Evolutionary conservation across 257 asterid species (phyloP), one percentile per base, ranked within the genome.

Genomic region (Leonotis leonurus): DNA sequence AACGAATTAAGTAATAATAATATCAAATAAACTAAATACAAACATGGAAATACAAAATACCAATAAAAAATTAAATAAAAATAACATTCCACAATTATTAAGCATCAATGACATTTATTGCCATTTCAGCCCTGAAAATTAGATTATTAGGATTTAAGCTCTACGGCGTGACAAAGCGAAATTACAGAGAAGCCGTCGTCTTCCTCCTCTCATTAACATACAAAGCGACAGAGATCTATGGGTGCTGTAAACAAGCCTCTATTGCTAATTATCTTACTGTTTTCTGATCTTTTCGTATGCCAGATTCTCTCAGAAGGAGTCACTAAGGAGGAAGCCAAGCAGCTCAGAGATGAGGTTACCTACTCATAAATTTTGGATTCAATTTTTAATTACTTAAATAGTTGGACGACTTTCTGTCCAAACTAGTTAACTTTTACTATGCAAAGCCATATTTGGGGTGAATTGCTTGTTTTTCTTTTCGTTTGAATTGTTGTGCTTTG

Each of bases 341-440:
- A 79, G 64, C 97, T 89, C 77, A 80, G 97, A 77, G 94, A 89
- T 64, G 99, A 92, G 95, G 99, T 92, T 3, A 24, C 26, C 29
- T 18, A 39, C 30, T 44, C 57, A 17, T 40, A 25, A 27, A 21
- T 45, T 6, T 55, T 12, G 43, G 16, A 57, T 43, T 63, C 62
- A 30, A 36, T 33, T 62, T 71, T 37, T 20, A 33, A 12, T 44
- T 69, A 58, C 35, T 41, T 61, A 13, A 25, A 56, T 45, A 48
- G 45, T 50, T 70, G 53, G 33, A 24, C 52, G 14, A 8, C 18
- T 43, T 41, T 46, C 12, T 35, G 35, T 35, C 56, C 3, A 60
- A 11, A 41, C 17, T 45, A 25, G 30, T 46, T 21, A 21, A 43
- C 9, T 8, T 26, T 45, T 26, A 24, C 10, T 25, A 44, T 59